phyloP scores from a whole-genome alignment of 108 stramenopile genomes.

The Nitzschia inconspicua region DNA sequence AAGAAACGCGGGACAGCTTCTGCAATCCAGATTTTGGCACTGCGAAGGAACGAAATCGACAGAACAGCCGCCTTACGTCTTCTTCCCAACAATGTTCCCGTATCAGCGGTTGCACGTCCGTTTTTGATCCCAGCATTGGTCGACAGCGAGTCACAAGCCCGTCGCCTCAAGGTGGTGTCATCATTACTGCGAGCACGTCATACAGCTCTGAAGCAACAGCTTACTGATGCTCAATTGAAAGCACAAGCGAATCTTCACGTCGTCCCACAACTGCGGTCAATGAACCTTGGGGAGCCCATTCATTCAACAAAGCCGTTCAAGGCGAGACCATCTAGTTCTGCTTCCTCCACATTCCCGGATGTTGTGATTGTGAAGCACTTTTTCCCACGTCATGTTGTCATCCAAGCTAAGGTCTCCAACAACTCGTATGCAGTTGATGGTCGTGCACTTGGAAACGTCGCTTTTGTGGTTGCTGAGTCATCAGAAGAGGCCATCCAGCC shows the following conservation, averaged over 20 bases:
- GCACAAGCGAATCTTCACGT: constrained; percentile 70
- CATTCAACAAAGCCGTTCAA: constrained; percentile 75
- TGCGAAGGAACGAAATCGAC: constrained; percentile 75
- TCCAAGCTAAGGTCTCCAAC: constrained; percentile 83
- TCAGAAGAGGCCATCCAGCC: constrained; percentile 87
- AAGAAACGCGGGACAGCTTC: constrained; percentile 58
- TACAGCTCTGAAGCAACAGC: constrained; percentile 61
- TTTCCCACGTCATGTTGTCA: constrained; percentile 75
- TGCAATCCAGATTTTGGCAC: constrained; percentile 79
- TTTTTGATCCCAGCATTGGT: constrained; percentile 86
- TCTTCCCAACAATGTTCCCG: constrained; percentile 76
- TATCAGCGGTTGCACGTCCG: constrained; percentile 69
- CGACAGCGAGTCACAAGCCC: constrained; percentile 78
- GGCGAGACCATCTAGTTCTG: constrained; percentile 62
- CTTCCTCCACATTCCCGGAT: constrained; percentile 74
- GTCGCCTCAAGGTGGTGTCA: constrained; percentile 73
- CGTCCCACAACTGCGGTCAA: constrained; percentile 58
- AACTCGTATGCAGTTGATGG: constrained; percentile 31
- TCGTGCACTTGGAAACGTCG: constrained; percentile 64
- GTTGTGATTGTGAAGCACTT: constrained; percentile 84
- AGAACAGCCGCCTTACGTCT: constrained; percentile 74
- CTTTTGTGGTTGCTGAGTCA: constrained; percentile 87
- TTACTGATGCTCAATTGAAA: constrained; percentile 78
- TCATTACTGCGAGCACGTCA: constrained; percentile 73
- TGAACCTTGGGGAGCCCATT: constrained; percentile 74